Base-by-base conservation (phyloP, 169 alveolate genomes). In the Ophryocystis elektroscirrha region DNA sequence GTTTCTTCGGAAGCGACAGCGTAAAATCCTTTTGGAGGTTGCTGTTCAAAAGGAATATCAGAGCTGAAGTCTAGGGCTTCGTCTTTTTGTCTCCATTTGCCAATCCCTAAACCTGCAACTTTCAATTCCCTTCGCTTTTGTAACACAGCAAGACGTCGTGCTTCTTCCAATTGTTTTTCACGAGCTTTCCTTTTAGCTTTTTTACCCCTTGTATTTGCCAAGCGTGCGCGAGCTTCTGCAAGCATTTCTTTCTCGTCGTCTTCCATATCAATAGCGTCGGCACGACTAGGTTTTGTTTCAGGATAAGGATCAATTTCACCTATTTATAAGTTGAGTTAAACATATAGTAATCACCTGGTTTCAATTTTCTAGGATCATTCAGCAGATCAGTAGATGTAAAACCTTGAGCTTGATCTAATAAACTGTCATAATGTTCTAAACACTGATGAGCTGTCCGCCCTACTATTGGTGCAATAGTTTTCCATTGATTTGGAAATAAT, bases 271-370 rank as follows among this genome's bases (percentile, higher is more conserved):
- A 67, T 53, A 9, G 76, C 61, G 36, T 69, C 73, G 27, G 74
- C 96, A 30, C 90, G 72, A 5, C 98, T 88, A 9, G 99, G 97
- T 53, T 82, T 89, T n/a, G 96, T 83, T 64, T 95, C 99, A 4
- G 98, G 98, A 44, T 90, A 82, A 9, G 99, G 99, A 53, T 95
- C 99, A n/a, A 92, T 87, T 74, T 95, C 99, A 5, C 99, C 99
- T 2, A 98, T 98, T 27, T 91, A 64, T 47, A 89, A 70, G 29
- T 79, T 74, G 46, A 98, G 63, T 1, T 97, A 97, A 58, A 91
- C 98, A 51, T 74, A 71, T n/a, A n/a, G n/a, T n/a, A n/a, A n/a
- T n/a, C n/a, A n/a, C n/a, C n/a, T 47, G 38, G 76, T 78, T 48
- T 70, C 80, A 39, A 25, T 1, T 52, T 51, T 15, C 60, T 51